Conservation (phyloP, 768 basidiomycete genomes). For the Boletus reticulatus region DNA sequence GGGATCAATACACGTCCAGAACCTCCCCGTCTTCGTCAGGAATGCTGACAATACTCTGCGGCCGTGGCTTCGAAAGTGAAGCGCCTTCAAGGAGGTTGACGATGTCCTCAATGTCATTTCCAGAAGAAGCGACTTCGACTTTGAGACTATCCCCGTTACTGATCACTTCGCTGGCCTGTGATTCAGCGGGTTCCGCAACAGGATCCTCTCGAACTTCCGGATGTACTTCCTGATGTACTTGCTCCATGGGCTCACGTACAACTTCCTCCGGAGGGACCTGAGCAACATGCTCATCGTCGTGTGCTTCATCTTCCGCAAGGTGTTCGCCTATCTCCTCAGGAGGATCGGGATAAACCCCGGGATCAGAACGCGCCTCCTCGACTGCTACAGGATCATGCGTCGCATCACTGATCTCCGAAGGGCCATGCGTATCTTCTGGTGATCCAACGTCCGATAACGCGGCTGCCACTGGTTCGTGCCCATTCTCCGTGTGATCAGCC, state of each 20-base stretch:
- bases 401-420: slow-evolving; percentile 10
- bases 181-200: slow-evolving; percentile 10
- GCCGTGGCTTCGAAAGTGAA: slow-evolving; percentile 37
- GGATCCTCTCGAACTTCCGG: slow-evolving; percentile 7
- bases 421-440: slow-evolving; percentile 19
- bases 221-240: background rate
- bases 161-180: slow-evolving; percentile 3
- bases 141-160: slow-evolving; percentile 10
- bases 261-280: slow-evolving; percentile 5
- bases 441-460: slow-evolving; percentile 14
- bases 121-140: slow-evolving; percentile 9
- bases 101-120: slow-evolving; percentile 58
- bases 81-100: slow-evolving; percentile 59
- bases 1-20: slow-evolving; percentile 47
- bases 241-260: background rate
- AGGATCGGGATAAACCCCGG: slow-evolving; percentile 11
- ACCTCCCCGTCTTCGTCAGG: slow-evolving; percentile 57
- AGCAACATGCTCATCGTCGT: slow-evolving; percentile 2
- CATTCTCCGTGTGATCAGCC: slow-evolving; percentile 25
- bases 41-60: slow-evolving; percentile 45
- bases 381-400: slow-evolving; percentile 9
- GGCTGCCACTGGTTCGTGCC: slow-evolving; percentile 19
- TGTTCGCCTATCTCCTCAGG: background rate
- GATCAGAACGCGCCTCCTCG: slow-evolving; percentile 7
- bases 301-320: slow-evolving; percentile 6